Evolutionary conservation across 2,329 filamentous ascomycete genomes (phyloP), one percentile per base, ranked within the genome.

Genomic region (Hysterium pulicare): DNA sequence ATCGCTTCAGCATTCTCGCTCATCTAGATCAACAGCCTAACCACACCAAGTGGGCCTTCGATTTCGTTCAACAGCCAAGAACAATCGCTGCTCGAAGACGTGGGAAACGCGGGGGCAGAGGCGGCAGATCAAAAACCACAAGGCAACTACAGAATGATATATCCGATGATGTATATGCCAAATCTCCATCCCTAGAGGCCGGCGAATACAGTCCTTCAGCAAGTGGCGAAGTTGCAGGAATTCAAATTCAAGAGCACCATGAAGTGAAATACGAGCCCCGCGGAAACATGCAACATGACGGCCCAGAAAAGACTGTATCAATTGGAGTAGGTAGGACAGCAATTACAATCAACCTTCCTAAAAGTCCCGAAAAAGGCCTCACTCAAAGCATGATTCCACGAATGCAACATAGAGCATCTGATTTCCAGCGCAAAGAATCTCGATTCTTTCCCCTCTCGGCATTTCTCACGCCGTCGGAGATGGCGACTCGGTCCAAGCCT

Each of bases 1-100:
- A 62, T 26, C 57, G 47, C 4, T 61, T 63, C 44, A 57, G 55
- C 32, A 36, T 61, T 21, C 48, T 62, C 16, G 54, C 54, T 10
- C 53, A 55, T 6, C 46, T 54, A 17, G 44, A 53, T 8, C 51
- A 49, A 13, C 40, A 51, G 16, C 34, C 54, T 5, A 42, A 47
- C n/a, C 46, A 53, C n/a, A 49, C 49, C 33, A 47, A 51, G 7
- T 55, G 42, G 50, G 28, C 44, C 9, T 53, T 58, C 37, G 53
- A 58, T 32, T 51, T 57, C 28, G 23, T 39, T 6, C 45, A 51
- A 6, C 45, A 46, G 4, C 24, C 50, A 7, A 38, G 26, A 22
- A 11, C 39, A 4, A 32, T 22, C 19, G 13, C 20, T 3, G 20
- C 33, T 17, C 47, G 43, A 37, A 49, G 48, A 38, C 53, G 54